Percentiles rank a stretch among this genome's conserved stretches.
These are phyloP conservation scores for Saxispiralis lemnorum DNA, from an alignment of 495 filamentous ascomycete species.

Conservation along the genomic window DNA sequence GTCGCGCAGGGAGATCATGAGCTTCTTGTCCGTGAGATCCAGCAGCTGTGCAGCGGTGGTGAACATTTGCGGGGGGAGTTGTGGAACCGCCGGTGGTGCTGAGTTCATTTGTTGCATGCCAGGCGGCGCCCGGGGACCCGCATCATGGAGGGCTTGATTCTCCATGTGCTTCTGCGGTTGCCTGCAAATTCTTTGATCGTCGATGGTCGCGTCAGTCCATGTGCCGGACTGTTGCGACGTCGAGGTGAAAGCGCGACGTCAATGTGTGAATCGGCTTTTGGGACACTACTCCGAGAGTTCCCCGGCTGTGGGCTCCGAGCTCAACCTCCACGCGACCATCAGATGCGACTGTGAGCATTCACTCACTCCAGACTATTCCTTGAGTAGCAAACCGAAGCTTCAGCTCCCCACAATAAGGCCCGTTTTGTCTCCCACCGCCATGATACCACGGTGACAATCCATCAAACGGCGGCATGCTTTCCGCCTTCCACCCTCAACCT, in stretches of 20 bases:
- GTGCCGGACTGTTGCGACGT: too few species aligned
- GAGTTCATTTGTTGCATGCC: too few species aligned
- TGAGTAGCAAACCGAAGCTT: not conserved
- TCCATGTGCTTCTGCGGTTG: constrained; percentile 9
- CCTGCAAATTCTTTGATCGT: too few species aligned
- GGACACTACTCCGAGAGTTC: too few species aligned
- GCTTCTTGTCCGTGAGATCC: constrained; percentile 94
- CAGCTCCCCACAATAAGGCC: not conserved
- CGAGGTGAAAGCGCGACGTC: too few species aligned
- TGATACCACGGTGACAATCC: not conserved
- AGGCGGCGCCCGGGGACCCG: constrained; percentile 1
- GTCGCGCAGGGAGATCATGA: constrained; percentile 75
- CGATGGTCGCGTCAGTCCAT: too few species aligned
- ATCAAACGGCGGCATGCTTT: constrained; percentile 50
- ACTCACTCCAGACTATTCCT: too few species aligned
- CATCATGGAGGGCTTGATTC: constrained; percentile 12
- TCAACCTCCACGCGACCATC: too few species aligned
- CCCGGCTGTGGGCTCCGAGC: too few species aligned
- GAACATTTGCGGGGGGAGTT: constrained; percentile 82
- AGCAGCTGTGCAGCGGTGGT: constrained; percentile 88
- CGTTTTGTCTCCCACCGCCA: not conserved
- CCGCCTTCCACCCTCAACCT: constrained; percentile 88
- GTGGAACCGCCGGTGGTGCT: constrained; percentile 29
- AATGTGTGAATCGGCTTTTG: too few species aligned
- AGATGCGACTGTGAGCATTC: too few species aligned